These are phyloP conservation scores for Carpinus viminea DNA, from an alignment of 306 rosid species.

Conservation along the genomic window DNA sequence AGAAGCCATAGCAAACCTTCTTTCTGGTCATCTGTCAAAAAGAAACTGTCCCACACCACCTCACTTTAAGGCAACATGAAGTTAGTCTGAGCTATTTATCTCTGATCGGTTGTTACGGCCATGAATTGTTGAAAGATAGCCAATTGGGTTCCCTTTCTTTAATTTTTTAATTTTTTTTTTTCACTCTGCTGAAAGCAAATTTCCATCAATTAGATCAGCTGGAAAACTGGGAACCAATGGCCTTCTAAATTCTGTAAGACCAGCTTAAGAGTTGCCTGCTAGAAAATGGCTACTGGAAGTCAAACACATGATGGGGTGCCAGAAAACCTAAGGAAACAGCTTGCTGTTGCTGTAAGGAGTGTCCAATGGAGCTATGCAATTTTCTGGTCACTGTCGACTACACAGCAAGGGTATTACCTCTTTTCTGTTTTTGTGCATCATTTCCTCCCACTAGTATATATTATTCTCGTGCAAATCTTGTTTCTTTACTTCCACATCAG, in stretches of 20 bases:
- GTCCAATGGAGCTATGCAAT: constrained; percentile 89
- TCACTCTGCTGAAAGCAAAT: not conserved
- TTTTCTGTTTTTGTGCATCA: not conserved
- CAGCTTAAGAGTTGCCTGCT: not conserved
- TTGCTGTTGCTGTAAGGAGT: constrained; percentile 80
- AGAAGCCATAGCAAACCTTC: not conserved
- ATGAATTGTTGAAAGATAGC: not conserved
- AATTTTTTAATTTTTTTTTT: too few relatives aligned
- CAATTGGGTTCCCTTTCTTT: not conserved
- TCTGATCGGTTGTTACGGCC: not conserved
- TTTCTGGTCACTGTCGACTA: constrained; percentile 76
- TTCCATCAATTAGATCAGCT: not conserved
- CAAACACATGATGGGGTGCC: constrained; percentile 45
- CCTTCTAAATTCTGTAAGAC: not conserved
- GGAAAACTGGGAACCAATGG: not conserved
- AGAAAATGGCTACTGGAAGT: constrained; percentile 46
- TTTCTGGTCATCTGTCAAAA: not conserved
- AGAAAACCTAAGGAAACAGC: constrained; percentile 54
- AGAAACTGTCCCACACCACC: not conserved
- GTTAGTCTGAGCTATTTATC: not conserved
- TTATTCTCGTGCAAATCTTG: constrained; percentile 13
- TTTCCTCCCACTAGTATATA: not conserved
- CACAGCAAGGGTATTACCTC: constrained; percentile 56
- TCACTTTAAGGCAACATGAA: not conserved
- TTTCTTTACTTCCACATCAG: constrained; percentile 3